A percentile compares a stretch with the other conserved stretches of the same genome.
phyloP scores from a whole-genome alignment of 257 asterid genomes.

The Gentiana macrophylla region DNA sequence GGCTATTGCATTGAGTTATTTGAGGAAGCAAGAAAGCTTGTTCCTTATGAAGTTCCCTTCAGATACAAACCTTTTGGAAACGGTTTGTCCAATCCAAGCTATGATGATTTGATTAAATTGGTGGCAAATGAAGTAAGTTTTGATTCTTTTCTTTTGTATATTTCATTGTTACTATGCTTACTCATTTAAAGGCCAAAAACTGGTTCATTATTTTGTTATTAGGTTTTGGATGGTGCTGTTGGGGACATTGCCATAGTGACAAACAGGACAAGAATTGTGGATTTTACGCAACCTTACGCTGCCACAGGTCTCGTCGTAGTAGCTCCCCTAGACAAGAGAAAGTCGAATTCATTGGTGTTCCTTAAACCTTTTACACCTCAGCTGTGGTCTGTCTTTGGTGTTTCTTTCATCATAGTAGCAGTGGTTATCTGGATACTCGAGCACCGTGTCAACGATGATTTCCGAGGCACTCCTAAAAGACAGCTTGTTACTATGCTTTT shows the following conservation, averaged over 20 bases:
- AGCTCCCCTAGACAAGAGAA: slow-evolving; percentile 30
- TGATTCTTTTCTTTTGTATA: background rate
- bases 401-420: slow-evolving; percentile 40
- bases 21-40: slow-evolving; percentile 16
- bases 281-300: background rate
- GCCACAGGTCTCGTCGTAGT: slow-evolving; percentile 20
- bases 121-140: slow-evolving; percentile 28
- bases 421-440: slow-evolving; percentile 49
- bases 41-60: slow-evolving; percentile 25
- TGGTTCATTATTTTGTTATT: background rate
- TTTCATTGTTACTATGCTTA: background rate
- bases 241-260: background rate
- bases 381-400: slow-evolving; percentile 47
- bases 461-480: slow-evolving; percentile 54
- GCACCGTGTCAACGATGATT: slow-evolving; percentile 42
- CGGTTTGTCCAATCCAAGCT: slow-evolving; percentile 23
- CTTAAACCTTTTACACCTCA: slow-evolving; percentile 33
- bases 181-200: background rate
- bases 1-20: slow-evolving; percentile 33
- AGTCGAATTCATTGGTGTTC: slow-evolving; percentile 44
- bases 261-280: background rate
- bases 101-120: slow-evolving; percentile 19
- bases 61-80: slow-evolving; percentile 20
- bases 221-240: background rate
- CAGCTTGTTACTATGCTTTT: slow-evolving; percentile 44